Conservation (phyloP, 441 rosid species). For the Populus hybrid region DNA sequence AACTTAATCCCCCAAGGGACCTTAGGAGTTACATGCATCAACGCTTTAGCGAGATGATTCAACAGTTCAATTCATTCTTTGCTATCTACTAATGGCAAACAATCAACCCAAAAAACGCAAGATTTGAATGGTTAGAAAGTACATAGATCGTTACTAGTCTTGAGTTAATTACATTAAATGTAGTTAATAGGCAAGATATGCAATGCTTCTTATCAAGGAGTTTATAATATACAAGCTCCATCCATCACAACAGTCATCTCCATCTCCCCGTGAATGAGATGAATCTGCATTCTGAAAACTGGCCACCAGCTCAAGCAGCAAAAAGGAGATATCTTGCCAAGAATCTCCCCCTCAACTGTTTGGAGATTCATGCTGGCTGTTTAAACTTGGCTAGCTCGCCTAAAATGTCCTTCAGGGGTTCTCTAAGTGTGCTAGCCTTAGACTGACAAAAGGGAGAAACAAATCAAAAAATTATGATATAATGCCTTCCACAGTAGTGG, state of each 20-base stretch:
- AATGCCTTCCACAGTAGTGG: neutral
- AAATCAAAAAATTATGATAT: neutral
- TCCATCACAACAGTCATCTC: neutral
- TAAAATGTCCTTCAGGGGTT: conserved; percentile 50
- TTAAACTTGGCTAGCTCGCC: conserved; percentile 42
- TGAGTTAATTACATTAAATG: too few relatives aligned
- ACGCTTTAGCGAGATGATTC: too few relatives aligned
- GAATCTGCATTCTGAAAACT: neutral
- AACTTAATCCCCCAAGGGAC: neutral
- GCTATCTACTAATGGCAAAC: too few relatives aligned
- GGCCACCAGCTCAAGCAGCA: conserved; percentile 5
- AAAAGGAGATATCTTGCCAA: conserved; percentile 10
- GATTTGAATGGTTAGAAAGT: too few relatives aligned
- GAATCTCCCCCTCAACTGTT: neutral
- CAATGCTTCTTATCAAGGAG: neutral
- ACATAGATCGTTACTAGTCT: too few relatives aligned
- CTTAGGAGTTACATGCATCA: neutral
- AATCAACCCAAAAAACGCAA: too few relatives aligned
- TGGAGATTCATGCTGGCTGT: conserved; percentile 21
- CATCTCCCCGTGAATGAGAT: neutral
- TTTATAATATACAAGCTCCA: conserved; percentile 3
- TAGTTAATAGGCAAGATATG: neutral
- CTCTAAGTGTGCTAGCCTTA: conserved; percentile 36
- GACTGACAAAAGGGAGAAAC: conserved; percentile 33
- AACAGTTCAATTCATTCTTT: too few relatives aligned